Evolutionary conservation across 805 yeast genomes (phyloP).

Genomic region (Schizosaccharomyces osmophilus): DNA sequence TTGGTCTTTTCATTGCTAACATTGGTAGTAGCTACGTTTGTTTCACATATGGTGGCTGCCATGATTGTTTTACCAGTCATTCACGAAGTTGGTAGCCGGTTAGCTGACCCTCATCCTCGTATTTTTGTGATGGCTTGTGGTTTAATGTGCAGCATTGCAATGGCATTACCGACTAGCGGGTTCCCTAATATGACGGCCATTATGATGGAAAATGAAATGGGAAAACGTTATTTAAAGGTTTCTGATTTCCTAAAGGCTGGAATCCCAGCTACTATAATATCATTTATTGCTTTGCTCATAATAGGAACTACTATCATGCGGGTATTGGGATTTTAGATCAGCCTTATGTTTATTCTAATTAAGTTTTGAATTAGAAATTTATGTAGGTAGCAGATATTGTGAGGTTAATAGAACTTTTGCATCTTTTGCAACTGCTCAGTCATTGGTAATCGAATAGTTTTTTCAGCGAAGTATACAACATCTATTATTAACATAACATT

Average conservation of each 20-base stretch:
- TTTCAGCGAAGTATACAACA: too few relatives aligned
- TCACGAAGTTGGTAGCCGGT: slow-evolving; percentile 56
- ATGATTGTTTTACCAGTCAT: slow-evolving; percentile 76
- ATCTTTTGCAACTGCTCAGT: too few relatives aligned
- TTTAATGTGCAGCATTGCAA: slow-evolving; percentile 69
- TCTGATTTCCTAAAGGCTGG: slow-evolving; percentile 72
- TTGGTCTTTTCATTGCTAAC: slow-evolving; percentile 62
- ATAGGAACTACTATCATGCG: slow-evolving; percentile 40
- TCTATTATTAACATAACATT: too few relatives aligned
- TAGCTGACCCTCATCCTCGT: slow-evolving; percentile 50
- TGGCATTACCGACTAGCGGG: slow-evolving; percentile 95
- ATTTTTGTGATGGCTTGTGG: slow-evolving; percentile 43
- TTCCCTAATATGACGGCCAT: slow-evolving; percentile 96
- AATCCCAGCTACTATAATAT: slow-evolving; percentile 60
- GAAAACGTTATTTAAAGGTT: slow-evolving; percentile 71
- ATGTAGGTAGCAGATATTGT: too few relatives aligned
- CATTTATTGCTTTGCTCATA: slow-evolving; percentile 47
- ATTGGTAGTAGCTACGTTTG: slow-evolving; percentile 72
- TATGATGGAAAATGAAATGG: slow-evolving; percentile 78
- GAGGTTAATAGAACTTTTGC: too few relatives aligned
- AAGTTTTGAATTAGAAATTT: too few relatives aligned
- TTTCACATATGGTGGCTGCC: slow-evolving; percentile 93
- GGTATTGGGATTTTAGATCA: background rate
- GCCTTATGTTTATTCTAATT: too few relatives aligned
- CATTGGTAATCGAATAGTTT: too few relatives aligned